Evolutionary conservation across 805 yeast species (phyloP), one percentile per base, ranked within the genome.

Genomic region (Metschnikowia arizonensis): DNA sequence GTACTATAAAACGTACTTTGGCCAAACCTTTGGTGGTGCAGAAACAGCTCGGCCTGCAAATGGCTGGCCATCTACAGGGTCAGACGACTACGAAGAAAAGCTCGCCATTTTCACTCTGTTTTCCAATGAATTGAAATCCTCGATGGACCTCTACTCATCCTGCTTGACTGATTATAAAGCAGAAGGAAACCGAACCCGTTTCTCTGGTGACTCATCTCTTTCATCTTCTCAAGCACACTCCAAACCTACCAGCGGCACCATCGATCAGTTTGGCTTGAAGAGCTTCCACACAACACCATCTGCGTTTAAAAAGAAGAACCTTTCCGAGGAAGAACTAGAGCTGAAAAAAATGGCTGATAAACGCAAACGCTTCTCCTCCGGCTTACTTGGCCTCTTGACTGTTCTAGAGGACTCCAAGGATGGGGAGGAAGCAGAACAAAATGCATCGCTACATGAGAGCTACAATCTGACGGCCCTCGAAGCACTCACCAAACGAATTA

Each of bases 401-500:
- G 76, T 71, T 0, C 49, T 67, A 40, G 74, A 69, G 49, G 69
- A 69, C 36, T 55, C 63, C 24, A 32, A 30, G 12, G 33, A 15
- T 19, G 38, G 29, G 5, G 35, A 14, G 3, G 17, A 11, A 5
- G 10, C 14, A 9, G 23, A 15, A 14, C 24, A 38, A 15, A 32
- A 28, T 23, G 40, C 11, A 4, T 31, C 36, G 8, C 41, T 36
- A 7, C 59, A 55, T 37, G 72, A 64, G 29, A 53, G 68, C 4
- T 69, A 60, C 50, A 68, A 70, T 44, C 67, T 62, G 50, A 51
- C 59, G 3, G 61, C 76, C 3, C 54, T 69, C 7, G 74, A 70
- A 33, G 61, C 66, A 14, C 52, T 69, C 31, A 65, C 72, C 1
- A 60, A 50, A 33, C 58, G 50, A 35, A 19, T 45, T n/a, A 38